Percentiles rank a stretch among this genome's conserved stretches.
These are phyloP conservation scores for Leptomonas seymouri DNA, from an alignment of 208 protist species.

Conservation along the genomic window DNA sequence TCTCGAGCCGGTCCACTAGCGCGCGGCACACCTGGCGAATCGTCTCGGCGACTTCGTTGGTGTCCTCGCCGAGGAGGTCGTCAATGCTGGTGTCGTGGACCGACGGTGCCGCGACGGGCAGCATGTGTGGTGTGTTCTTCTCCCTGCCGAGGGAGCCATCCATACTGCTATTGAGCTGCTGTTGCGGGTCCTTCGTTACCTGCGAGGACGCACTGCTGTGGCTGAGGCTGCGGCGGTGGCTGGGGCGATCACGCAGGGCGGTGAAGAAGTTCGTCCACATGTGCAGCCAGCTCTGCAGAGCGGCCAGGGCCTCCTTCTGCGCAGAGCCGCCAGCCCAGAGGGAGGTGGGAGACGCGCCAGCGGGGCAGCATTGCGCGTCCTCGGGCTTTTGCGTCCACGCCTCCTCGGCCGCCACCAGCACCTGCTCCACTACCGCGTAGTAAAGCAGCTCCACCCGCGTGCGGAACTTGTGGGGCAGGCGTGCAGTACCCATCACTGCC, in stretches of 20 bases:
- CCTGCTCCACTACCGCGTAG: slow-evolving; percentile 61
- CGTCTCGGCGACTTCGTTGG: slow-evolving; percentile 31
- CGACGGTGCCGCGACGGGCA: slow-evolving; percentile 17
- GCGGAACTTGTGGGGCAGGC: slow-evolving; percentile 62
- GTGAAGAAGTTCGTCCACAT: slow-evolving; percentile 63
- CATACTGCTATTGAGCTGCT: slow-evolving; percentile 11
- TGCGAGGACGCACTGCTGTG: slow-evolving; percentile 27
- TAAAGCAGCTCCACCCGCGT: slow-evolving; percentile 78
- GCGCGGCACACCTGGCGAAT: slow-evolving; percentile 38
- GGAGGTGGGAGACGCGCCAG: slow-evolving; percentile 4
- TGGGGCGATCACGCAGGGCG: slow-evolving; percentile 43
- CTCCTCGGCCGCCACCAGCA: slow-evolving; percentile 61
- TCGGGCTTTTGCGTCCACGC: slow-evolving; percentile 39
- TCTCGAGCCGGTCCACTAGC: slow-evolving; percentile 50
- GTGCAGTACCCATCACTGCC: slow-evolving; percentile 3
- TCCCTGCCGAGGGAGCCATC: slow-evolving; percentile 22
- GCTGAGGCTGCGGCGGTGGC: slow-evolving; percentile 32
- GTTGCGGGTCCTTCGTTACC: neutral
- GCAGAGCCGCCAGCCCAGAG: slow-evolving; percentile 19
- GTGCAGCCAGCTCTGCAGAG: slow-evolving; percentile 53
- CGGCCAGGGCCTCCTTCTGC: slow-evolving; percentile 35
- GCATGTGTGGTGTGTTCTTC: slow-evolving; percentile 30
- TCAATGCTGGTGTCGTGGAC: slow-evolving; percentile 15
- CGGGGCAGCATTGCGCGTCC: neutral
- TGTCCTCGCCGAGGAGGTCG: slow-evolving; percentile 29